Base-by-base conservation (phyloP, 768 basidiomycete genomes). In the Paxillus ammoniavirescens region DNA sequence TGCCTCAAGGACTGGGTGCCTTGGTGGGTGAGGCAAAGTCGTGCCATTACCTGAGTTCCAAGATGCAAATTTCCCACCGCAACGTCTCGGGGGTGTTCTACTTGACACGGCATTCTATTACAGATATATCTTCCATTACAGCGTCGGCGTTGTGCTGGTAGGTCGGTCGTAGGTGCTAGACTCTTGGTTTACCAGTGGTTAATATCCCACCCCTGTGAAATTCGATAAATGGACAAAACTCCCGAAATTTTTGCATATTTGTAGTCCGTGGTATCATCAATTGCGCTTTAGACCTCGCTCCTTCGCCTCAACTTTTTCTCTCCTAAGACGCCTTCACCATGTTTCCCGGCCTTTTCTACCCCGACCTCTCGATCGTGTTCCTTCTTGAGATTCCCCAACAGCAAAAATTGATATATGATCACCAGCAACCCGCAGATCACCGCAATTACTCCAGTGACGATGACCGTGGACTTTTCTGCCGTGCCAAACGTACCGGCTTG, bases 401-500 rank as follows among this genome's bases (percentile, higher is more conserved):
- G 62, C 75, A 77, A 80, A 21, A 79, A 65, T 40, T 72, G 70
- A 48, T 82, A 82, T 42, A 76, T 68, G 2, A 68, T 35, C 10
- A 68, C 65, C 55, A 82, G 55, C 6, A 69, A 47, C 23, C 75
- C 80, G 55, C 75, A 76, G n/a, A 80, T 64, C 0, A 68, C 64
- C 4, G 78, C 67, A 15, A 74, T 62, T 0, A 55, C 64, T 0
- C 65, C 62, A 0, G 81, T 83, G 5, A 82, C 77, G 40, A 78
- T 72, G 41, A 84, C 66, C 0, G 82, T 82, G 30, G 74, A 65
- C 55, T 69, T 73, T 42, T 76, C 74, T 0, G 77, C 70, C 28
- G 63, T 68, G 4, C 75, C 75, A 51, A 82, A 72, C 37, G 72
- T 61, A 3, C 80, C 78, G 26, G 71, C 64, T 50, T 85, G 82